These are phyloP conservation scores for Apium graveolens DNA, from an alignment of 129 eudicot species.

Conservation along the genomic window DNA sequence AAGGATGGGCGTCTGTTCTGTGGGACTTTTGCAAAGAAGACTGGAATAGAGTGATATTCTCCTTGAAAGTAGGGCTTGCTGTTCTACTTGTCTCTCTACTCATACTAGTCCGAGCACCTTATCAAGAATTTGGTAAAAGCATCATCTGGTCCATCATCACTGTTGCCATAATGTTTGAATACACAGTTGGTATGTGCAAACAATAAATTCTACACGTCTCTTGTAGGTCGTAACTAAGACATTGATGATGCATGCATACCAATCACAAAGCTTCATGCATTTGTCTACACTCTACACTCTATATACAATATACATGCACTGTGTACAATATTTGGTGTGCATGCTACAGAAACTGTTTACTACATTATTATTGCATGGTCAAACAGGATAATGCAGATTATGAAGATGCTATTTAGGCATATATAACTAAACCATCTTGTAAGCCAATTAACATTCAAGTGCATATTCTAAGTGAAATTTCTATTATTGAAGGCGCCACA, in stretches of 20 bases:
- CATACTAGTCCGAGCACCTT: slow-evolving; percentile 51
- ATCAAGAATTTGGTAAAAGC: slow-evolving; percentile 49
- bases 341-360: background rate
- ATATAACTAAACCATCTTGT: background rate
- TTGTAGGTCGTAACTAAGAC: background rate
- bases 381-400: background rate
- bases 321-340: background rate
- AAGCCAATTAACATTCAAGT: background rate
- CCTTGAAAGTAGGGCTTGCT: slow-evolving; percentile 65
- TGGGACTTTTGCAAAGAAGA: slow-evolving; percentile 58
- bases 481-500: slow-evolving; percentile 45
- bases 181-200: slow-evolving; percentile 64
- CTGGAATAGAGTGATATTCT: slow-evolving; percentile 35
- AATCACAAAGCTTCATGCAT: background rate
- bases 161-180: slow-evolving; percentile 75
- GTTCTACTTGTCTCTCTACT: slow-evolving; percentile 62
- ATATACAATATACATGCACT: background rate
- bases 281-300: background rate
- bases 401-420: background rate
- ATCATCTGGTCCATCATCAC: slow-evolving; percentile 86
- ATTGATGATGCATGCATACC: background rate
- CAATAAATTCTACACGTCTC: too few relatives aligned
- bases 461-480: background rate
- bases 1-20: slow-evolving; percentile 26
- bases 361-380: background rate